Evolutionary conservation across 2,329 filamentous ascomycete genomes (phyloP).

Genomic region (Cladosporium colombiae): DNA sequence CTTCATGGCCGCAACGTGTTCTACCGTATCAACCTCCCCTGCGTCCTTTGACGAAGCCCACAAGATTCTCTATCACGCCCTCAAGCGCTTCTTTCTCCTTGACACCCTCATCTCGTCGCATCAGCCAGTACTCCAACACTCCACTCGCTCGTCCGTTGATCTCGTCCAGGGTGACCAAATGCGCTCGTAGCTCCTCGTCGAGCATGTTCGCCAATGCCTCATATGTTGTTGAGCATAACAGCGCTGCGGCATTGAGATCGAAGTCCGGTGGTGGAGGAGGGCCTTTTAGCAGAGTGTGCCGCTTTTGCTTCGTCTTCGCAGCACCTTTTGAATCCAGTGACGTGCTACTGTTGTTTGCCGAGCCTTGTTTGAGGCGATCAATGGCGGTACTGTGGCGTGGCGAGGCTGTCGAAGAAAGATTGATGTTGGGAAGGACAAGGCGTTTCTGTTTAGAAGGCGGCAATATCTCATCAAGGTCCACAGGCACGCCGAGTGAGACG

Average conservation of each 20-base stretch:
- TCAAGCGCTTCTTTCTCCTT: constrained; percentile 93
- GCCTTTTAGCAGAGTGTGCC: constrained; percentile 22
- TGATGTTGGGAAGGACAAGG: constrained; percentile 82
- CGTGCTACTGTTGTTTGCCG: constrained; percentile 34
- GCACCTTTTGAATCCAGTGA: constrained; percentile 37
- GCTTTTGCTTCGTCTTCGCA: constrained; percentile 22
- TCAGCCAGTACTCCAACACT: constrained; percentile 85
- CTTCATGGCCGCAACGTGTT: background rate
- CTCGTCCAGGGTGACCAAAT: constrained; percentile 68
- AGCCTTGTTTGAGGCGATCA: constrained; percentile 41
- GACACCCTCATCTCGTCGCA: constrained; percentile 79
- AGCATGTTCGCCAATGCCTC: constrained; percentile 80
- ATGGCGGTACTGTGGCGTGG: constrained; percentile 37
- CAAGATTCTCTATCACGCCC: constrained; percentile 93
- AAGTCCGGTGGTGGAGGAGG: constrained; percentile 71
- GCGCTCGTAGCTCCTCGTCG: constrained; percentile 70
- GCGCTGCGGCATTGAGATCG: constrained; percentile 74
- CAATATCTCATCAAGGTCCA: constrained; percentile 95
- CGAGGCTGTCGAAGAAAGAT: constrained; percentile 35
- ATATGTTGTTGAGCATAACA: constrained; percentile 80
- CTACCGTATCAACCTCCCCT: constrained; percentile 38
- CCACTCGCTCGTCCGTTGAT: constrained; percentile 72
- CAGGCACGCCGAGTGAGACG: constrained; percentile 90
- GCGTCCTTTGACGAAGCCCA: constrained; percentile 68
- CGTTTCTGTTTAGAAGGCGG: constrained; percentile 98